Evolutionary conservation across 1,139 yeast species (phyloP), one percentile per base, ranked within the genome.

Genomic region (Blastobotrys serpentis): DNA sequence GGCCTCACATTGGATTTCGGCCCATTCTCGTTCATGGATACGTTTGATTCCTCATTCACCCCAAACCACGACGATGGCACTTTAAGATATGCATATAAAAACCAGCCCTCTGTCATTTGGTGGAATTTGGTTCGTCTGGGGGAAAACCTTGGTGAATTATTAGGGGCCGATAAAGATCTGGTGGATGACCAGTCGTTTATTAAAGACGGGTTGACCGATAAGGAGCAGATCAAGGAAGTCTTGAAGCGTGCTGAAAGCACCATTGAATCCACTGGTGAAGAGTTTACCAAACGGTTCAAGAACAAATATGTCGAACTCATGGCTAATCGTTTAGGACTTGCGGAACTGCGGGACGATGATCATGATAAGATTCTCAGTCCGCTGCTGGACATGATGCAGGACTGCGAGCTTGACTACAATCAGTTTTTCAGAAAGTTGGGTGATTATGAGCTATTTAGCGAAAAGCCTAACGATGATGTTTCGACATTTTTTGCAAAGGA

Each of bases 1-100:
- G 98, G 98, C 0, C 71, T 90, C 13, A 81, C 96, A 0, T 79
- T 92, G 68, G 98, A 92, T 66, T 92, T 84, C 65, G 98, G 98
- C 2, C 98, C 98, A 1, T 92, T 87, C 69, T 86, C 95, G 19
- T 86, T 89, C 44, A 75, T 86, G 82, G 97, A 90, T 62, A 79
- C 79, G 49, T 92, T 84, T 63, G 83, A 88, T 61, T 90, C 95
- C 5, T 67, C 76, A 46, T 90, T 78, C 63, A 86, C 97, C 0
- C 94, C 98, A 1, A 92, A 92, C 62, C 90, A 89, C 48, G 97
- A 89, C 63, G 98, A 92, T 64, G 79, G 77, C 43, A 72, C 74
- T 48, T 66, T 71, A 22, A 73, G 97, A 43, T 92, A 92, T 64
- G 80, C 89, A 7, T 90, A 85, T 66, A 76, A 77, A 29, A 87